Evolutionary conservation across 306 rosid genomes (phyloP), one percentile per base, ranked within the genome.

Genomic region (Prunus campanulata): DNA sequence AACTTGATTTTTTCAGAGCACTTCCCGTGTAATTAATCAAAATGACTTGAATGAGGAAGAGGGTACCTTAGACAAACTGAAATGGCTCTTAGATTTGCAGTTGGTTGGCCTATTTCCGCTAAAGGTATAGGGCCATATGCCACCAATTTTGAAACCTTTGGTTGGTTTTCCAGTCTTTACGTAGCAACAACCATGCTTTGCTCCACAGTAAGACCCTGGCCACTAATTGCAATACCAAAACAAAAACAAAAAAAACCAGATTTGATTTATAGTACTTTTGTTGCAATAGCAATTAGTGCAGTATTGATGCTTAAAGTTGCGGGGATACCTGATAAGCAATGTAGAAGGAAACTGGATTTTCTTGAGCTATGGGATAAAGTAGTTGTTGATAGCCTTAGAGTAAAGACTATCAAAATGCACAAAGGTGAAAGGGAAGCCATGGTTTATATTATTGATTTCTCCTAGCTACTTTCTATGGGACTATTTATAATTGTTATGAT

Each of bases 101-200:
- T 20, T 20, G 20, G 20, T 20, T 20, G 20, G 20, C 20, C 20
- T 20, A 20, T 20, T 20, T 20, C 20, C 20, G 20, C 20, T 20
- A 20, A 20, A 20, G 20, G 35, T 67, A 12, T n/a, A 67, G 15
- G 71, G 5, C 71, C 71, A 44, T 42, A 44, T 42, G 14, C 71
- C 71, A 42, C 52, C 71, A 20, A 66, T 11, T 20, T 49, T 42
- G 32, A 66, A 66, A 66, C 18, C 55, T 15, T 15, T 44, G 52
- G 71, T 49, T 44, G 22, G 6, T 44, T 15, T 66, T 6, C 20
- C 14, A 66, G 19, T 66, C 71, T 12, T 66, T 44, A 54, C 54
- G 52, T 66, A 42, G 71, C 71, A 66, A 66, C 71, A 42, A 42
- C 70, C 70, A 46, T 66, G 51, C 18, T 66, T n/a, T 66, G 70